Conservation (phyloP, 2,329 filamentous ascomycete genomes). For the Sporothrix curviconia region DNA sequence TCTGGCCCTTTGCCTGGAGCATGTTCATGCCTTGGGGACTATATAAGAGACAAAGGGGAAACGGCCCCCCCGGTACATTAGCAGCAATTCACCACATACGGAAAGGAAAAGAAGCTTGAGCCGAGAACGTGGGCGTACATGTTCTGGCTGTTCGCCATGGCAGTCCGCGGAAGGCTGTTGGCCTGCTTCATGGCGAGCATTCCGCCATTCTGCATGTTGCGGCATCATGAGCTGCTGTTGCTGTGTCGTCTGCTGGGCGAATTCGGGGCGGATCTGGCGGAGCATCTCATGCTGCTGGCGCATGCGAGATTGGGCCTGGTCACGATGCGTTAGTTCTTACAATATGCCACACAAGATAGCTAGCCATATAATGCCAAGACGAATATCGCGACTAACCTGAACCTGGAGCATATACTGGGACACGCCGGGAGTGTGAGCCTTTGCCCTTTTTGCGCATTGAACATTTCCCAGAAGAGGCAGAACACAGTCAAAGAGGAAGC, state of each 20-base stretch:
- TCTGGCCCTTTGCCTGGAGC: conserved; percentile 66
- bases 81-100: no score
- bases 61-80: no score
- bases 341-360: background rate
- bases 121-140: no score
- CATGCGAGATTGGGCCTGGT: conserved; percentile 59
- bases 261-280: conserved; percentile 60
- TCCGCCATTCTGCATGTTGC: conserved; percentile 54
- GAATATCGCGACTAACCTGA: conserved; percentile 57
- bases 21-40: conserved; percentile 66
- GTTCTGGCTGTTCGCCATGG: conserved; percentile 71
- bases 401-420: conserved; percentile 74
- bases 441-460: conserved; percentile 72
- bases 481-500: conserved; percentile 98
- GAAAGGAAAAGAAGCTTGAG: no score
- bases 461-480: conserved; percentile 95
- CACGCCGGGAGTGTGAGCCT: conserved; percentile 55
- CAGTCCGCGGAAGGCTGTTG: conserved; percentile 63
- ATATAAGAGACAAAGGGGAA: no score
- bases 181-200: conserved; percentile 53
- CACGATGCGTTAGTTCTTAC: background rate
- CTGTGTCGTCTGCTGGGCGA: conserved; percentile 33
- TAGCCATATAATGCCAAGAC: background rate
- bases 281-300: conserved; percentile 73
- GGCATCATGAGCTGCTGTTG: conserved; percentile 63